Evolutionary conservation across 2,329 filamentous ascomycete species (phyloP).

Genomic region (Aspergillus aculeatinus): DNA sequence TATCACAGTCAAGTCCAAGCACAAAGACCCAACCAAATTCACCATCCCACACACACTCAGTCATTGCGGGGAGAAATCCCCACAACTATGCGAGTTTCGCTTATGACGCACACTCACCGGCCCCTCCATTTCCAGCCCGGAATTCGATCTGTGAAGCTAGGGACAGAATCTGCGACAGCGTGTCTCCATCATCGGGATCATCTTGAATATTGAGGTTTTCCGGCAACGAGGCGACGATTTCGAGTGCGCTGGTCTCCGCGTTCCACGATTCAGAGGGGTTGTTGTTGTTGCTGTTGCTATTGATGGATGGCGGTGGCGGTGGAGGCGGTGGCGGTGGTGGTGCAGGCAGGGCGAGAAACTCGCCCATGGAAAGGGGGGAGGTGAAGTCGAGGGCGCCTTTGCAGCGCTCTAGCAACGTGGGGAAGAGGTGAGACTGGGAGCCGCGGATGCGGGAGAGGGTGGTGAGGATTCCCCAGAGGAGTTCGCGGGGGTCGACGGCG

Average conservation of each 20-base stretch:
- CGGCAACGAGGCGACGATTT: conserved; percentile 5
- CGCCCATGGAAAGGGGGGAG: conserved; percentile 29
- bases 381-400: conserved; percentile 33
- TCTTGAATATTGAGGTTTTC: conserved; percentile 2
- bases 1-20: no score
- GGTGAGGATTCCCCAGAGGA: conserved; percentile 42
- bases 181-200: conserved; percentile 2
- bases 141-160: conserved; percentile 5
- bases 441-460: conserved; percentile 41
- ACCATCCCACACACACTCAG: no score
- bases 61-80: no score
- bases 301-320: not conserved
- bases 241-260: conserved; percentile 1
- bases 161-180: conserved; percentile 9
- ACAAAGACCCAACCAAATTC: no score
- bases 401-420: conserved; percentile 32
- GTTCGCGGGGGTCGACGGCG: conserved; percentile 33
- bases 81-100: no score
- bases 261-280: not conserved
- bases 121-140: not conserved
- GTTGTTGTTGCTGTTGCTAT: not conserved
- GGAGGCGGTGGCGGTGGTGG: conserved; percentile 1
- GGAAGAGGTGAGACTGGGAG: conserved; percentile 39
- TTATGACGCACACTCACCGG: not conserved
- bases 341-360: conserved; percentile 27